phyloP scores from a whole-genome alignment of 495 filamentous ascomycete species.

The Penicillium bovifimosum region DNA sequence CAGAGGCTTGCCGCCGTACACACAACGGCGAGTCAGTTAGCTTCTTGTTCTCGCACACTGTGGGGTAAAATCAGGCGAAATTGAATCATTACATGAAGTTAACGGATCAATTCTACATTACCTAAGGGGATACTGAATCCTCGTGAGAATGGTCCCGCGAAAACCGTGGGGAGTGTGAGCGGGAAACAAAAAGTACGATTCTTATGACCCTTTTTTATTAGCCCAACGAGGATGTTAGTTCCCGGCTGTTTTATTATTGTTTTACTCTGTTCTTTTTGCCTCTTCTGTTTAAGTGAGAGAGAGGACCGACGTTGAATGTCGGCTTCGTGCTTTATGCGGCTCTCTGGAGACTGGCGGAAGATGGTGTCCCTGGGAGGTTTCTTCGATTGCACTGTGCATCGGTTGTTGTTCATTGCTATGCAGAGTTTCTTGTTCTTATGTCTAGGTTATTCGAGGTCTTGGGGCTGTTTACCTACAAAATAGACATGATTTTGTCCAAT shows the following conservation, averaged over 20 bases:
- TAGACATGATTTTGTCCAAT: neutral
- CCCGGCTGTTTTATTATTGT: constrained; percentile 9
- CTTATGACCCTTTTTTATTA: constrained; percentile 23
- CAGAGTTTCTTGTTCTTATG: neutral
- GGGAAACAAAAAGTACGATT: constrained; percentile 29
- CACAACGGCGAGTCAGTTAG: constrained; percentile 94
- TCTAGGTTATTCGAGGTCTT: constrained; percentile 10
- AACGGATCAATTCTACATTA: neutral
- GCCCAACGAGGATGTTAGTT: constrained; percentile 5
- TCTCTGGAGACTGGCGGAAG: neutral
- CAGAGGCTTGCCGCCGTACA: constrained; percentile 68
- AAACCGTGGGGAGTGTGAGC: constrained; percentile 3
- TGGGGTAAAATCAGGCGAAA: constrained; percentile 24
- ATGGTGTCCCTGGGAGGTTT: constrained; percentile 1
- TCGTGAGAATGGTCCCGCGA: neutral
- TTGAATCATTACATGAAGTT: constrained; percentile 1
- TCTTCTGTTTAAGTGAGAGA: neutral
- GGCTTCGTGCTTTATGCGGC: neutral
- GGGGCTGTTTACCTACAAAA: neutral
- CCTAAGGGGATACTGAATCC: neutral
- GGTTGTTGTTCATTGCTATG: neutral
- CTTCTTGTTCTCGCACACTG: constrained; percentile 89
- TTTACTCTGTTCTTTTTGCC: neutral
- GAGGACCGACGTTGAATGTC: neutral
- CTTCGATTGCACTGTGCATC: constrained; percentile 14